Evolutionary conservation across 768 basidiomycete species (phyloP).

Genomic region (Amanita polypyramis): DNA sequence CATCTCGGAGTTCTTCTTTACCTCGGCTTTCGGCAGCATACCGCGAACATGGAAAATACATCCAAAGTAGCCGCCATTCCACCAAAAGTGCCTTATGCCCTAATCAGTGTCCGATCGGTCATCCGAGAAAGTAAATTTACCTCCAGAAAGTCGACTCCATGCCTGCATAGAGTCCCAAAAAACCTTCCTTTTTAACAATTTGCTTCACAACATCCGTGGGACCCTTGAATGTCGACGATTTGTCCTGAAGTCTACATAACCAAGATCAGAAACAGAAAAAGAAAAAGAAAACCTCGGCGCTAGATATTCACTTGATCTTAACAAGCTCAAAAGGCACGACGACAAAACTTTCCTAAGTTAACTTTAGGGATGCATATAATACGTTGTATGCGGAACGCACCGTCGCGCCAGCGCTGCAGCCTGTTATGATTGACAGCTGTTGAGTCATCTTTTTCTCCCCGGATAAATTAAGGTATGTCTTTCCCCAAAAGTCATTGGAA

Average conservation of each 20-base stretch:
- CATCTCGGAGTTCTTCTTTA: conserved; percentile 16
- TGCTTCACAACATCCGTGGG: conserved; percentile 87
- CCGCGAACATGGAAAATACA: conserved; percentile 79
- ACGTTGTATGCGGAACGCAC: conserved; percentile 18
- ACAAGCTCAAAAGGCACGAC: conserved; percentile 97
- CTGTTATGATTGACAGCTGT: conserved; percentile 78
- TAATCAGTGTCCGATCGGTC: conserved; percentile 3
- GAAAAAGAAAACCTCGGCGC: no score
- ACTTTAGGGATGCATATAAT: neutral
- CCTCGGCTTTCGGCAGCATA: conserved; percentile 79
- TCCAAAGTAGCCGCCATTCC: conserved; percentile 96
- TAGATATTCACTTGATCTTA: conserved; percentile 63
- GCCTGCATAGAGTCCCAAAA: conserved; percentile 82
- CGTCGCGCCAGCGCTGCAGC: conserved; percentile 90
- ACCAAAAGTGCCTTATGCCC: conserved; percentile 62
- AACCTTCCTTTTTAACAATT: conserved; percentile 65
- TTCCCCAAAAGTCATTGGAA: conserved; percentile 95
- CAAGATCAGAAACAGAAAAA: neutral
- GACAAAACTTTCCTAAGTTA: conserved; percentile 67
- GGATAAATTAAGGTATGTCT: conserved; percentile 47
- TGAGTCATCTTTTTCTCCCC: conserved; percentile 86
- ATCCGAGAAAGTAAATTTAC: conserved; percentile 25
- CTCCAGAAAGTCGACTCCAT: conserved; percentile 99
- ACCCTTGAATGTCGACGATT: conserved; percentile 80
- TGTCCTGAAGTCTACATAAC: conserved; percentile 74